These are phyloP conservation scores for Myochromella boudieri DNA, from an alignment of 768 basidiomycete genomes.

Conservation along the genomic window DNA sequence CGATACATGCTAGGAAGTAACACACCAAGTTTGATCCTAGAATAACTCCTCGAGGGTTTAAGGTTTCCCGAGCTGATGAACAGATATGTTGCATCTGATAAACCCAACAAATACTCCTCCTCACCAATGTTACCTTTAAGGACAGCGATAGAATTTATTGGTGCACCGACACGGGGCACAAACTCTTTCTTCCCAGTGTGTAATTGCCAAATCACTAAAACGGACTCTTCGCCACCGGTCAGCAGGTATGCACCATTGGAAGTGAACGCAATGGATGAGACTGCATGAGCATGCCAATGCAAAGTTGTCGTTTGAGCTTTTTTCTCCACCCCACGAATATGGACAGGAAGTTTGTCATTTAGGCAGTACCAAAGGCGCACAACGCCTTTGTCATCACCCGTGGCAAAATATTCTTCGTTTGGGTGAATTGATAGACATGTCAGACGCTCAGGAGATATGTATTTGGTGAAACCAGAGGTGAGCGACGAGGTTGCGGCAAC, in stretches of 20 bases:
- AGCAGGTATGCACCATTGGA: slow-evolving; percentile 89
- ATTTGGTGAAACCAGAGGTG: slow-evolving; percentile 75
- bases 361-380: slow-evolving; percentile 95
- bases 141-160: slow-evolving; percentile 71
- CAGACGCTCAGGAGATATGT: slow-evolving; percentile 74
- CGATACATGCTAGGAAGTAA: slow-evolving; percentile 1
- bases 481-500: slow-evolving; percentile 59
- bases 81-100: slow-evolving; percentile 78
- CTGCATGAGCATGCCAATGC: slow-evolving; percentile 97
- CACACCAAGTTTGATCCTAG: slow-evolving; percentile 76
- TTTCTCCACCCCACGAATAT: slow-evolving; percentile 67
- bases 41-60: slow-evolving; percentile 68
- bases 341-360: slow-evolving; percentile 51
- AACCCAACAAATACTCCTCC: slow-evolving; percentile 85
- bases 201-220: slow-evolving; percentile 96
- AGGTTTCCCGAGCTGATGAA: slow-evolving; percentile 74
- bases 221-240: slow-evolving; percentile 93
- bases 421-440: slow-evolving; percentile 90
- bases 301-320: slow-evolving; percentile 81
- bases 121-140: slow-evolving; percentile 50
- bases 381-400: slow-evolving; percentile 83
- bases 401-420: slow-evolving; percentile 90
- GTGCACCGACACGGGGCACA: slow-evolving; percentile 87
- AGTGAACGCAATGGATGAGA: slow-evolving; percentile 84
- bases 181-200: slow-evolving; percentile 88